Evolutionary conservation across 768 basidiomycete species (phyloP).

Genomic region (Termitomyces sp.): DNA sequence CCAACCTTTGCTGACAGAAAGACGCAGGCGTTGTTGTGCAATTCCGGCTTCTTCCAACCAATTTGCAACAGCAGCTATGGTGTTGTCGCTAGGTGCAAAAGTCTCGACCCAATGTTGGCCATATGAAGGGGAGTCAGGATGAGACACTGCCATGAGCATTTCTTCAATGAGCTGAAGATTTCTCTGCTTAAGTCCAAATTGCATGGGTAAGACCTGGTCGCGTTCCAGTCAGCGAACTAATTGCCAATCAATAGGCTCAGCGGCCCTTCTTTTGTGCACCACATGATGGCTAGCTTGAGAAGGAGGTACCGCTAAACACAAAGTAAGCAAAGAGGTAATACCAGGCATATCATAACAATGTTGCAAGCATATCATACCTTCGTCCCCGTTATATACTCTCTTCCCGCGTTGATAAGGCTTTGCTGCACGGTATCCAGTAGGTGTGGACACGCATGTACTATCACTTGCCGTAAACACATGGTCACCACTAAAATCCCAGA

Average conservation of each 20-base stretch:
- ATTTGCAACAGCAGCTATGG: constrained; percentile 34
- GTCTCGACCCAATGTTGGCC: constrained; percentile 47
- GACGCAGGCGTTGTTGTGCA: constrained; percentile 28
- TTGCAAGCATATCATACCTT: neutral
- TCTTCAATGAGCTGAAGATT: constrained; percentile 44
- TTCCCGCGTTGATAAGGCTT: neutral
- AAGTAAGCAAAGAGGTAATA: constrained; percentile 7
- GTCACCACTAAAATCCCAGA: neutral
- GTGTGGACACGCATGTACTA: neutral
- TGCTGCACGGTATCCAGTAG: neutral
- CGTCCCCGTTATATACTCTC: neutral
- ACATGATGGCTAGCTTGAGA: constrained; percentile 22
- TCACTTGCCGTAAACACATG: neutral
- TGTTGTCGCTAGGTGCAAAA: constrained; percentile 42
- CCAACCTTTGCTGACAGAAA: constrained; percentile 38
- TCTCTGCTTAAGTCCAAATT: constrained; percentile 44
- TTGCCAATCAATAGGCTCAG: constrained; percentile 24
- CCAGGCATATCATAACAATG: constrained; percentile 4
- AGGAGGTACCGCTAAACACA: constrained; percentile 18
- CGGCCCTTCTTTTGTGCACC: constrained; percentile 24
- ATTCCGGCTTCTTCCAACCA: constrained; percentile 46
- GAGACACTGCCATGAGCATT: constrained; percentile 43
- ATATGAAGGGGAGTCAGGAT: constrained; percentile 48
- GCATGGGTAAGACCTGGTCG: constrained; percentile 37
- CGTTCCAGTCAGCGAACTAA: constrained; percentile 19